Evolutionary conservation across 2,329 filamentous ascomycete species (phyloP).

Genomic region (Calonectria montana): DNA sequence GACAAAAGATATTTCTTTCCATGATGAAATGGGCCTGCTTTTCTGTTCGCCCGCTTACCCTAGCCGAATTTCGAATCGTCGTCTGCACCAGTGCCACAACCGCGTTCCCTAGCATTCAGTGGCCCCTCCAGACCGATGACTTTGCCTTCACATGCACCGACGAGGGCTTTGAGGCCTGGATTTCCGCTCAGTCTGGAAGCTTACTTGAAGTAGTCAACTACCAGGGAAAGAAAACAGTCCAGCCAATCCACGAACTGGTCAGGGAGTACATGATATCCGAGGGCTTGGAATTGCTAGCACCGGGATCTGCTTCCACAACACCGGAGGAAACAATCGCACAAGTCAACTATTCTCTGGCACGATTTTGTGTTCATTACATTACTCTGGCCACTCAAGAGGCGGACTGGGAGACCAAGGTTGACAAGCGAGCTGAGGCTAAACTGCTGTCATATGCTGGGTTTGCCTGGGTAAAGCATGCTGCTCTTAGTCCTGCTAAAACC

Average conservation of each 20-base stretch:
- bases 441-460: background rate
- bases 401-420: background rate
- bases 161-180: background rate
- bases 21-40: background rate
- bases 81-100: background rate
- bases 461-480: background rate
- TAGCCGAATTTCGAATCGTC: background rate
- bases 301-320: background rate
- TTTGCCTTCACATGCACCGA: background rate
- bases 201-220: background rate
- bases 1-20: background rate
- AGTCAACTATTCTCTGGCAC: background rate
- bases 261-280: background rate
- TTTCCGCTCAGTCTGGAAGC: background rate
- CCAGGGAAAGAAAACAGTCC: background rate
- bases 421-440: background rate
- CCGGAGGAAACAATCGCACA: background rate
- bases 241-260: background rate
- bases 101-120: background rate
- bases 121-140: background rate
- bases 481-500: background rate
- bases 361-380: background rate
- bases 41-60: background rate
- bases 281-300: background rate
- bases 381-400: background rate